phyloP scores from a whole-genome alignment of 148 eudicot genomes.

The Cornus kousa region DNA sequence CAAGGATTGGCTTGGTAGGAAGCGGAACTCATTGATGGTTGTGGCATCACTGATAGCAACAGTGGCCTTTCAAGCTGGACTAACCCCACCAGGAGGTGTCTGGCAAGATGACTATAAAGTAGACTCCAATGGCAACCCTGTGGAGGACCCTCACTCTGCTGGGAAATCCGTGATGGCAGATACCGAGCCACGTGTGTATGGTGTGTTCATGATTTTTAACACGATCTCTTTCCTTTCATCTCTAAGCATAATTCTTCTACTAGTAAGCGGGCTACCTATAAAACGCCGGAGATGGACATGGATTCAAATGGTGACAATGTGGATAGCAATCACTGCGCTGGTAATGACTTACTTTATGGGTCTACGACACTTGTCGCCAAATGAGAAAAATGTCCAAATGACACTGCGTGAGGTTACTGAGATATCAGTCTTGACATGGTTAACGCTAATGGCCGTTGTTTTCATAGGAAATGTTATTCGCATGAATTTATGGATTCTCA shows the following conservation, averaged over 20 bases:
- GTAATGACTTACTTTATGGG: slow-evolving; percentile 17
- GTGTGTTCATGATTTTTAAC: slow-evolving; percentile 24
- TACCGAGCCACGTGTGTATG: slow-evolving; percentile 1
- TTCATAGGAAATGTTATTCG: slow-evolving; percentile 21
- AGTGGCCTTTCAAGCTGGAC: slow-evolving; percentile 34
- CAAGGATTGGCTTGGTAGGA: slow-evolving; percentile 22
- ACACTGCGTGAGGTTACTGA: slow-evolving; percentile 14
- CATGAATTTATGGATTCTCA: slow-evolving; percentile 28
- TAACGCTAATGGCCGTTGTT: slow-evolving; percentile 16
- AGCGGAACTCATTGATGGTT: slow-evolving; percentile 24
- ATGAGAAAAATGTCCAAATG: neutral
- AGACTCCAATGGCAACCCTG: slow-evolving; percentile 14
- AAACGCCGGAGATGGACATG: slow-evolving; percentile 25
- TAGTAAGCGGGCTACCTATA: slow-evolving; percentile 26
- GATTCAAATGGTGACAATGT: slow-evolving; percentile 27
- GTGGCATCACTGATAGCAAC: slow-evolving; percentile 33
- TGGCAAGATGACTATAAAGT: slow-evolving; percentile 19
- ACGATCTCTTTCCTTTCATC: slow-evolving; percentile 28
- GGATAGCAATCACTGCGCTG: slow-evolving; percentile 23
- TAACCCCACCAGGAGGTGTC: slow-evolving; percentile 31
- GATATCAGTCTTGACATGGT: slow-evolving; percentile 28
- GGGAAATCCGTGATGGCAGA: slow-evolving; percentile 24
- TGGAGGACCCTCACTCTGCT: slow-evolving; percentile 13
- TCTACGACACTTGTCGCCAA: slow-evolving; percentile 15
- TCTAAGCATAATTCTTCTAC: slow-evolving; percentile 26